These are phyloP conservation scores for Pseudonitzschia pungens DNA, from an alignment of 108 stramenopile genomes.

Conservation along the genomic window DNA sequence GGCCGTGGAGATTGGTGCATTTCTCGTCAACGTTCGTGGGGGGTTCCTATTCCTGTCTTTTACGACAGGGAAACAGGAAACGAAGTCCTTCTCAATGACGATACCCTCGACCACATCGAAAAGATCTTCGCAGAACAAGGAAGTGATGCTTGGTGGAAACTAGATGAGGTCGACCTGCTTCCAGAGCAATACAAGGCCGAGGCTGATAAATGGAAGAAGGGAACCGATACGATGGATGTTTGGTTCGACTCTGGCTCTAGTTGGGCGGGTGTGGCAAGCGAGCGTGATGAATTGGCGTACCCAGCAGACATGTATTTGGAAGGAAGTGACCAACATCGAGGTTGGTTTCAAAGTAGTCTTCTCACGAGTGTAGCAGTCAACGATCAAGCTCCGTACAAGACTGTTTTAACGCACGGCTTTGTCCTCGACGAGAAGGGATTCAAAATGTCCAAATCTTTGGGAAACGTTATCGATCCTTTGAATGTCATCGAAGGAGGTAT, in stretches of 20 bases:
- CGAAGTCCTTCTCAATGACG: slow-evolving; percentile 83
- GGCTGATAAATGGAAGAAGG: slow-evolving; percentile 91
- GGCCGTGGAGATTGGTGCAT: slow-evolving; percentile 98
- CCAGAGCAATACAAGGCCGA: slow-evolving; percentile 79
- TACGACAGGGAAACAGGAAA: slow-evolving; percentile 84
- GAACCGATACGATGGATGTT: slow-evolving; percentile 99
- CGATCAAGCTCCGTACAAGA: slow-evolving; percentile 89
- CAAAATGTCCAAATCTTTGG: slow-evolving; percentile 99
- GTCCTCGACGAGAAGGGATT: slow-evolving; percentile 97
- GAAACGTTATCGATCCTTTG: slow-evolving; percentile 95
- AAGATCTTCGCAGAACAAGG: slow-evolving; percentile 88
- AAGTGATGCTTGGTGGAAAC: slow-evolving; percentile 96
- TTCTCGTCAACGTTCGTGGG: slow-evolving; percentile 97
- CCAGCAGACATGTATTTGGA: slow-evolving; percentile 93
- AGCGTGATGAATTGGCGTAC: slow-evolving; percentile 80
- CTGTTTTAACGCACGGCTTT: slow-evolving; percentile 98
- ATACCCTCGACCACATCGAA: slow-evolving; percentile 84
- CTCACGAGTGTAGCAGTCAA: slow-evolving; percentile 93
- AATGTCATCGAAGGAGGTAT: slow-evolving; percentile 95
- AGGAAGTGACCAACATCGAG: slow-evolving; percentile 96
- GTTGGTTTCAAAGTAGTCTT: slow-evolving; percentile 98
- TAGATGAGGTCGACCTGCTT: slow-evolving; percentile 87
- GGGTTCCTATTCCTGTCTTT: slow-evolving; percentile 98
- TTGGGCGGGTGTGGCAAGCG: slow-evolving; percentile 93
- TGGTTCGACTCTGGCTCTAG: slow-evolving; percentile 99